Conservation (phyloP, 1,139 yeast genomes). For the Suhomyces anneliseae region DNA sequence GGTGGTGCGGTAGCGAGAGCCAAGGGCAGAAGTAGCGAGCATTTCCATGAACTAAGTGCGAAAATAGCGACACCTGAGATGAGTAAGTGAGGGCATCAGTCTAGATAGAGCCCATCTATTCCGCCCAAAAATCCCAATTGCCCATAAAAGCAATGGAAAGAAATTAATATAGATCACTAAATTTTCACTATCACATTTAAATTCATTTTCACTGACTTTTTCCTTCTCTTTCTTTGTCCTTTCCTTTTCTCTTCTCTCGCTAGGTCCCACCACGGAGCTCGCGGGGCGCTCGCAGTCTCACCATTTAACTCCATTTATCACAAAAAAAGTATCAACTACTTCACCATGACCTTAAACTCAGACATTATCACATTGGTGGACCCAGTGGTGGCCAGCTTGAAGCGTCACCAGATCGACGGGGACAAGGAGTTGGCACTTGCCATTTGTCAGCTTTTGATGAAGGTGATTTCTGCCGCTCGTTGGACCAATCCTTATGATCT, state of each 20-base stretch:
- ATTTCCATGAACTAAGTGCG: too few relatives aligned
- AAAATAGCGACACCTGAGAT: too few relatives aligned
- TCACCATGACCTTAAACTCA: constrained; percentile 22
- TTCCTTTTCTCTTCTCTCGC: background rate
- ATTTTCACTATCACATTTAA: too few relatives aligned
- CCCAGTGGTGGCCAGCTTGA: constrained; percentile 46
- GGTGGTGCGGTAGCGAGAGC: background rate
- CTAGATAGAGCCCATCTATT: too few relatives aligned
- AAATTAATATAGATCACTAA: too few relatives aligned
- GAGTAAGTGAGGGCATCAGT: too few relatives aligned
- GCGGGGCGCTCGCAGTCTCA: background rate
- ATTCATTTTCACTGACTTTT: too few relatives aligned
- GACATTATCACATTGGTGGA: constrained; percentile 41
- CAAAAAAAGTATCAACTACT: background rate
- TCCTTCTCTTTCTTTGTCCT: too few relatives aligned
- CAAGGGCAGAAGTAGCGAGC: too few relatives aligned
- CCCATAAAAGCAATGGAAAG: too few relatives aligned
- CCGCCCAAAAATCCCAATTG: too few relatives aligned
- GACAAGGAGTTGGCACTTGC: constrained; percentile 81
- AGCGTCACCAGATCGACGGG: constrained; percentile 72
- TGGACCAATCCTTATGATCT: constrained; percentile 80
- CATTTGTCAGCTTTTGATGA: constrained; percentile 81
- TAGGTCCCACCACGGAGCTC: background rate
- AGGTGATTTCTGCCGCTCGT: constrained; percentile 86
- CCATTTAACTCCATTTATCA: background rate